These are phyloP conservation scores for Pyrus communis DNA, from an alignment of 306 rosid species.

Conservation along the genomic window DNA sequence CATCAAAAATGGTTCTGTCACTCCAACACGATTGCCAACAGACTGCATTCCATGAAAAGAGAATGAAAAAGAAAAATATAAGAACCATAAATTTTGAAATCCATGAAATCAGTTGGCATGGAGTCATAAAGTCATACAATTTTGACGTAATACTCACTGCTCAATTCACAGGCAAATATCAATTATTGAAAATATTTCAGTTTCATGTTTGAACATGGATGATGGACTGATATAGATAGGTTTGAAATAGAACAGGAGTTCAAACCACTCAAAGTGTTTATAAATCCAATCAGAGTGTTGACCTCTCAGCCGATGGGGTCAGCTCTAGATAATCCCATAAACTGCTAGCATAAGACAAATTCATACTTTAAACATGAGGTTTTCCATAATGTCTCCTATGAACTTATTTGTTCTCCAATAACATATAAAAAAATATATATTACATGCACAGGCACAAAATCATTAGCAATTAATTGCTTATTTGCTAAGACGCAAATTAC, in stretches of 20 bases:
- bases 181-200: background rate
- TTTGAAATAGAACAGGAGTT: background rate
- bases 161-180: background rate
- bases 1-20: constrained; percentile 87
- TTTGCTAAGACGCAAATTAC: constrained; percentile 27
- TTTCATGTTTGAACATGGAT: background rate
- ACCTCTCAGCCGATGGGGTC: background rate
- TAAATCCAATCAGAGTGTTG: background rate
- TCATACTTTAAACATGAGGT: background rate
- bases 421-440: background rate
- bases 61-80: constrained; percentile 8
- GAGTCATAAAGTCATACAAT: constrained; percentile 3
- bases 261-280: background rate
- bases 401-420: background rate
- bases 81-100: constrained; percentile 11
- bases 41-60: constrained; percentile 47
- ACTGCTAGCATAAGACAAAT: background rate
- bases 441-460: background rate
- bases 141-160: background rate
- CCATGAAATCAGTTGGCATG: background rate
- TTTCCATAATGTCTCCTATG: background rate
- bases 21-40: constrained; percentile 92
- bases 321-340: background rate
- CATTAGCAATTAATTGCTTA: background rate
- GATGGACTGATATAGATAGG: background rate